Evolutionary conservation across 2,329 filamentous ascomycete species (phyloP).

Genomic region (Malbranchea cinnamomea): DNA sequence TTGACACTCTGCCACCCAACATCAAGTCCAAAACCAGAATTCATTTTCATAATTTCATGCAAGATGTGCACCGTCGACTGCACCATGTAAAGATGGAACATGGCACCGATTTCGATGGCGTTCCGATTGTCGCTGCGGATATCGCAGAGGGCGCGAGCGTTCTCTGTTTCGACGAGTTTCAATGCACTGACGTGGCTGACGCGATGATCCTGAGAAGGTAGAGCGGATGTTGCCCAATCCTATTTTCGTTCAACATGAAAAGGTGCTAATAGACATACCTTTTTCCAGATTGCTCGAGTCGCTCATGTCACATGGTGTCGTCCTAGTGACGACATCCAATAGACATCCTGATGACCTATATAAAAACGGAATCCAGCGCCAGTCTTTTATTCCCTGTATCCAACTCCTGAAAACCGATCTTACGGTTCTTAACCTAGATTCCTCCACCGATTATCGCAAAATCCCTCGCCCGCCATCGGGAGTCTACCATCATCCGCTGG

Average conservation of each 20-base stretch:
- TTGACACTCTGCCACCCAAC: slow-evolving; percentile 70
- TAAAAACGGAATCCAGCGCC: slow-evolving; percentile 92
- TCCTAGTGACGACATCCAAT: slow-evolving; percentile 91
- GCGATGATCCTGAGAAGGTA: slow-evolving; percentile 87
- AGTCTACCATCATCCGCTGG: slow-evolving; percentile 84
- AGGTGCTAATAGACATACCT: slow-evolving; percentile 3
- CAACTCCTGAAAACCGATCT: slow-evolving; percentile 73
- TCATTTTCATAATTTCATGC: slow-evolving; percentile 99
- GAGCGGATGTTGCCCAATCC: slow-evolving; percentile 9
- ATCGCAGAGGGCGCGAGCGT: slow-evolving; percentile 76
- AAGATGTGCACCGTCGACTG: slow-evolving; percentile 81
- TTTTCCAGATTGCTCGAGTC: slow-evolving; percentile 55
- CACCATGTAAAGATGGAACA: slow-evolving; percentile 81
- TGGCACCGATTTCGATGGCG: slow-evolving; percentile 75
- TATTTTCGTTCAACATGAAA: slow-evolving; percentile 2
- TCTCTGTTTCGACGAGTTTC: slow-evolving; percentile 96
- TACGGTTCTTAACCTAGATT: slow-evolving; percentile 86
- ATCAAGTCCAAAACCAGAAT: slow-evolving; percentile 79
- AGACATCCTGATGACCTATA: slow-evolving; percentile 93
- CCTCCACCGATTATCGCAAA: slow-evolving; percentile 91
- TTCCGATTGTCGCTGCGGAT: slow-evolving; percentile 87
- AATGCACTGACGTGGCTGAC: slow-evolving; percentile 95
- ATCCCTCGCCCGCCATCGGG: slow-evolving; percentile 84
- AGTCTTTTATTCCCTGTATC: slow-evolving; percentile 91
- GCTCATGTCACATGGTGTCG: slow-evolving; percentile 92